Conservation (phyloP, 495 filamentous ascomycete genomes). For the Penicillium paradoxum region DNA sequence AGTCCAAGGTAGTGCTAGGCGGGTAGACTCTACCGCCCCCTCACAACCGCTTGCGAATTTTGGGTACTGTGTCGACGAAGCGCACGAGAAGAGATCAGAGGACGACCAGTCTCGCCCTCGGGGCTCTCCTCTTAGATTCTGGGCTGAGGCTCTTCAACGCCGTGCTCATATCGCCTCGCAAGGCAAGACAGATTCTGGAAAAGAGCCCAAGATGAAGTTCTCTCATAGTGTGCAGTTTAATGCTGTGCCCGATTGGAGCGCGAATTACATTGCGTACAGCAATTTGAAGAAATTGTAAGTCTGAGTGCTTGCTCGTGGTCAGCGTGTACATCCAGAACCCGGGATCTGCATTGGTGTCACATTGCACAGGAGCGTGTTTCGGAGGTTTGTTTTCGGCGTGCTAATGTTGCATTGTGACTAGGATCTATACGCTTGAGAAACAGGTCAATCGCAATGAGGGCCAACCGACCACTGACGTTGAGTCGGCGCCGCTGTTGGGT, state of each 20-base stretch:
- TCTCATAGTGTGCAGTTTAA: constrained; percentile 99
- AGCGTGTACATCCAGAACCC: constrained; percentile 4
- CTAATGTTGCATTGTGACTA: constrained; percentile 34
- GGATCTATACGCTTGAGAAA: constrained; percentile 92
- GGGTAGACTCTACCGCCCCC: constrained; percentile 9
- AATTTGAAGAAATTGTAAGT: constrained; percentile 97
- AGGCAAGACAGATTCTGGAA: constrained; percentile 23
- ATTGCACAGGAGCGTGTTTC: constrained; percentile 19
- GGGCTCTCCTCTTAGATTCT: constrained; percentile 32
- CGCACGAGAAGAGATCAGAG: constrained; percentile 14
- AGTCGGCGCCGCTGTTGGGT: constrained; percentile 77
- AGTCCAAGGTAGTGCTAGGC: background rate
- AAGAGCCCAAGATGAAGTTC: constrained; percentile 90
- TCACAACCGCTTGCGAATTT: constrained; percentile 13
- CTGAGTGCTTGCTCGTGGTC: no score
- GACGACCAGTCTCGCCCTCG: constrained; percentile 9
- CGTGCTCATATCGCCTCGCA: constrained; percentile 21
- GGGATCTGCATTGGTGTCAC: constrained; percentile 21
- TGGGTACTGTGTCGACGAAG: background rate
- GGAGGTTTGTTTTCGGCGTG: constrained; percentile 8
- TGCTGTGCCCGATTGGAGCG: constrained; percentile 97
- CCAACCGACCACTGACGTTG: constrained; percentile 55
- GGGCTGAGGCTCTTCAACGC: constrained; percentile 37
- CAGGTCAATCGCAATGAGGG: constrained; percentile 51
- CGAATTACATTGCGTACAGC: constrained; percentile 94